Conservation (phyloP, 306 rosid genomes). For the Prunus salicina region DNA sequence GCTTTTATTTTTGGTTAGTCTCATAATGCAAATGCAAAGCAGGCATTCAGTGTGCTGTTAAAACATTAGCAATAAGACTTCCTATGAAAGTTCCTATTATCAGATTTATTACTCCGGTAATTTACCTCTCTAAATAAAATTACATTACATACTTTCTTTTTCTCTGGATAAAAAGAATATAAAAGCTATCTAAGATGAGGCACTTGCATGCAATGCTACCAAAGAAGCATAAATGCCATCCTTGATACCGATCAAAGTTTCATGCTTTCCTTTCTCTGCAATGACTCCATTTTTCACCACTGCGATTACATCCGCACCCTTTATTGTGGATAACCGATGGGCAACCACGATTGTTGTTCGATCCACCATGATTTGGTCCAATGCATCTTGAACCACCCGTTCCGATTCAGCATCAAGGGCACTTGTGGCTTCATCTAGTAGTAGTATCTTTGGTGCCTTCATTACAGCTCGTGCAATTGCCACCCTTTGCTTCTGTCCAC, state of each 20-base stretch:
- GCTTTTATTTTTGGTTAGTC: too few relatives aligned
- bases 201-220: conserved; percentile 26
- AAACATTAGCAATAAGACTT: too few relatives aligned
- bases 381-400: conserved; percentile 65
- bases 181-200: conserved; percentile 8
- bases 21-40: too few relatives aligned
- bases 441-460: conserved; percentile 56
- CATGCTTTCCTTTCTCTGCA: conserved; percentile 38
- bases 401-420: conserved; percentile 83
- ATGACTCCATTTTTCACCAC: conserved; percentile 62
- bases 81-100: too few relatives aligned
- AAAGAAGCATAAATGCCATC: conserved; percentile 33
- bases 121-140: too few relatives aligned
- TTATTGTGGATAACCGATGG: conserved; percentile 60
- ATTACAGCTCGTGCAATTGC: conserved; percentile 64
- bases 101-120: too few relatives aligned
- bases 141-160: too few relatives aligned
- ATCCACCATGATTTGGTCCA: conserved; percentile 52
- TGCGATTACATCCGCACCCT: conserved; percentile 55
- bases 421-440: conserved; percentile 73
- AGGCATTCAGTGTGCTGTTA: too few relatives aligned
- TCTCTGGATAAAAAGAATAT: too few relatives aligned
- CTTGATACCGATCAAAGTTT: conserved; percentile 21
- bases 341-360: conserved; percentile 71
- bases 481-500: conserved; percentile 68